Percentiles rank a stretch among this genome's conserved stretches.
phyloP scores from a whole-genome alignment of 345 rosid species.

The Eucalyptus fibrosa region DNA sequence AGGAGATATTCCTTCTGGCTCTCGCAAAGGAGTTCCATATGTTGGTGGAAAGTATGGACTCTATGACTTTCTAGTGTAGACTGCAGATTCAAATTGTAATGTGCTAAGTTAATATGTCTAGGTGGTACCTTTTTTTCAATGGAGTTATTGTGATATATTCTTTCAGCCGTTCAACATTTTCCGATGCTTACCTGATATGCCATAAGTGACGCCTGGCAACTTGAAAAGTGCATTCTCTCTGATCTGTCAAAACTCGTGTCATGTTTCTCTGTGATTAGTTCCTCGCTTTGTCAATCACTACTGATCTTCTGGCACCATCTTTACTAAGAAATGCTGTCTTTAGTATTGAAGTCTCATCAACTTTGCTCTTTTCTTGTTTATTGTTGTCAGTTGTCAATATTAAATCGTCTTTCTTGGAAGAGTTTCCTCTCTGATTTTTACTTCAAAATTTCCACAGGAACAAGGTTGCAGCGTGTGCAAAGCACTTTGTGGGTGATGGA shows the following conservation, averaged over 20 bases:
- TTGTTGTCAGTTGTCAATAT: not conserved
- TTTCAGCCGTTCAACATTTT: not conserved
- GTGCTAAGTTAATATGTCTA: not conserved
- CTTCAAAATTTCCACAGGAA: constrained; percentile 28
- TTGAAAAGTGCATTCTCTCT: not conserved
- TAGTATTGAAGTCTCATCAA: not conserved
- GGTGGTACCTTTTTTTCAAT: not conserved
- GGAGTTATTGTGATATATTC: not conserved
- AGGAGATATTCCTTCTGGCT: constrained; percentile 63
- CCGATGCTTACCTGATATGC: not conserved
- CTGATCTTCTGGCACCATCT: not conserved
- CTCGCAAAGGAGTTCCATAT: constrained; percentile 59
- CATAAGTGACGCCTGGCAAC: not conserved
- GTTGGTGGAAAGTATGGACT: constrained; percentile 80
- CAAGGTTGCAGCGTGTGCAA: constrained; percentile 90
- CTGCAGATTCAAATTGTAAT: not conserved
- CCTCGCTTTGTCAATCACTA: not conserved
- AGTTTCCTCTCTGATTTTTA: not conserved
- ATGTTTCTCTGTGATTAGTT: not conserved
- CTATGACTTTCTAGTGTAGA: not conserved
- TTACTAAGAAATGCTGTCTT: not conserved
- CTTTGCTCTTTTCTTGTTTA: not conserved
- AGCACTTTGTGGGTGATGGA: constrained; percentile 98
- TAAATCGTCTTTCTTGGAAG: not conserved
- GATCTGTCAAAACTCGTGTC: not conserved